phyloP scores from a whole-genome alignment of 208 protist genomes.

The Tritrichomonas foetus region DNA sequence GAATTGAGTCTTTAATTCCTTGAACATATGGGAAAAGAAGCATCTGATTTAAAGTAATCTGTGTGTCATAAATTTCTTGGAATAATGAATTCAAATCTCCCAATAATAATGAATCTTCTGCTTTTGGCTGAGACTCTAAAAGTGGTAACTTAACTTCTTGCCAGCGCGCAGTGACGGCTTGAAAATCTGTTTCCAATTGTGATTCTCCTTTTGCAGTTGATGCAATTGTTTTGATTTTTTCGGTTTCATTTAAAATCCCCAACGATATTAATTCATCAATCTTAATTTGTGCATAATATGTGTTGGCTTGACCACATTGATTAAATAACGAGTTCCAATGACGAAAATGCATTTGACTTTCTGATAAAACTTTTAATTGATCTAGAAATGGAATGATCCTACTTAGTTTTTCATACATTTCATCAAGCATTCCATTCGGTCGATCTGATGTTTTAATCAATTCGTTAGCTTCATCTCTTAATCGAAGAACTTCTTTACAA shows the following conservation, averaged over 20 bases:
- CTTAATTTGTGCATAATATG: not conserved
- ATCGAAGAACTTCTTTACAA: not conserved
- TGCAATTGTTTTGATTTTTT: not conserved
- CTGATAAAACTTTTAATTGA: not conserved
- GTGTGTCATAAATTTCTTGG: not conserved
- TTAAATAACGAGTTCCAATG: not conserved
- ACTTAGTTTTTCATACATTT: not conserved
- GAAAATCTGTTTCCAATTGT: not conserved
- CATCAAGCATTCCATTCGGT: not conserved
- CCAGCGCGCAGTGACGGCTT: not conserved
- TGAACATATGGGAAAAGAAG: not conserved
- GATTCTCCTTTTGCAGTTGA: not conserved
- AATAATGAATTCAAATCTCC: not conserved
- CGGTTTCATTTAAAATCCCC: not conserved
- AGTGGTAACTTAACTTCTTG: not conserved
- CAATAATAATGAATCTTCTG: not conserved
- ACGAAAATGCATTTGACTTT: not conserved
- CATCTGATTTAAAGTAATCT: not conserved
- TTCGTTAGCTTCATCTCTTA: not conserved
- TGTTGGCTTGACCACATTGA: slow-evolving; percentile 9
- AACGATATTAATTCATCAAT: not conserved
- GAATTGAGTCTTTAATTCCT: not conserved
- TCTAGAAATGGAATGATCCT: not conserved
- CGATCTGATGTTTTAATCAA: not conserved
- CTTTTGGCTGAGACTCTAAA: not conserved